Percentiles rank a stretch among this genome's conserved stretches.
phyloP scores from a whole-genome alignment of 2,329 filamentous ascomycete species.

The Fusarium irregulare region DNA sequence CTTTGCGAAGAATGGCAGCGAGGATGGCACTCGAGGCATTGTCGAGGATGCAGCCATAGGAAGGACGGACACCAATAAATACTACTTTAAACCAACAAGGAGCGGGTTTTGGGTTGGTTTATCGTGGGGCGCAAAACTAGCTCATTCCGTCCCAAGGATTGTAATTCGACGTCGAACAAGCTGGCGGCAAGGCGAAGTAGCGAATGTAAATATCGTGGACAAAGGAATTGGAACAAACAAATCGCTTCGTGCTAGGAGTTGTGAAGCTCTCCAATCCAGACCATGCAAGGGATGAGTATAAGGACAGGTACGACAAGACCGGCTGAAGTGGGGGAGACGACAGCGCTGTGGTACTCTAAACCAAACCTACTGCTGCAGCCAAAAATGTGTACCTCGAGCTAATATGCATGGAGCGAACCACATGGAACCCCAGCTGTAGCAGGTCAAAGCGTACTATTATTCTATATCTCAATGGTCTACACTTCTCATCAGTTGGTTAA shows the following conservation, averaged over 20 bases:
- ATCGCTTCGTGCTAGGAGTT: constrained; percentile 29
- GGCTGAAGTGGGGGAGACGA: constrained; percentile 23
- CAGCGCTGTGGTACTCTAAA: constrained; percentile 7
- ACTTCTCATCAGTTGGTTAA: not conserved
- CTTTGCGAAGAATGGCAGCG: constrained; percentile 34
- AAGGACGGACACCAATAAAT: constrained; percentile 30
- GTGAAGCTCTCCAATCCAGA: constrained; percentile 26
- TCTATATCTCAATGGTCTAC: not conserved
- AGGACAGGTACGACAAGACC: constrained; percentile 23
- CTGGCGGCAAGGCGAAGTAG: constrained; percentile 1
- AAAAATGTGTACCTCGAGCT: constrained; percentile 8
- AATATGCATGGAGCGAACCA: not conserved
- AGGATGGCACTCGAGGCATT: constrained; percentile 31
- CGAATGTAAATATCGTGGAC: constrained; percentile 1
- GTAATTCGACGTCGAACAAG: constrained; percentile 4
- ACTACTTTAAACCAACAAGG: constrained; percentile 33
- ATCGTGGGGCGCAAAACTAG: constrained; percentile 40
- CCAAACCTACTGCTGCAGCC: not conserved
- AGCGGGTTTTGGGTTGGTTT: constrained; percentile 35
- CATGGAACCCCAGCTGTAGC: not conserved
- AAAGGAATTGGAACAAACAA: constrained; percentile 27
- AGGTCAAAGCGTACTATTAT: not conserved
- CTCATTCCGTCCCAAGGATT: constrained; percentile 36
- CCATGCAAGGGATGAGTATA: constrained; percentile 34
- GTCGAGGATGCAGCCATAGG: constrained; percentile 32